These are phyloP conservation scores for Prunus davidiana DNA, from an alignment of 306 rosid genomes.

Conservation along the genomic window DNA sequence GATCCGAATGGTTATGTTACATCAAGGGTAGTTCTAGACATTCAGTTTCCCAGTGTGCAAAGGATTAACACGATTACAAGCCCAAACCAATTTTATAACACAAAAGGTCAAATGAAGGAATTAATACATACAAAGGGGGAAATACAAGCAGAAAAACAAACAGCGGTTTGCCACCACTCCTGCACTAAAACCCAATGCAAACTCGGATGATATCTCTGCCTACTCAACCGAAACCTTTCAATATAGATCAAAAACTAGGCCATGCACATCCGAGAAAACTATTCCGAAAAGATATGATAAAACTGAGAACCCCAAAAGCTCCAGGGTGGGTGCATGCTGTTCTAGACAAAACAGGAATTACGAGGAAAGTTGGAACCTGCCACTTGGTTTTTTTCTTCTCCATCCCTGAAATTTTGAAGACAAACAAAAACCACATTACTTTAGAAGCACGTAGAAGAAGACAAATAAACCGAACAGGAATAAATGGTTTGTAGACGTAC, in stretches of 20 bases:
- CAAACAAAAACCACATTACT: slow-evolving; percentile 14
- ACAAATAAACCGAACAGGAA: not conserved
- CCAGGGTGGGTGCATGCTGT: slow-evolving; percentile 29
- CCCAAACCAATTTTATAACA: slow-evolving; percentile 41
- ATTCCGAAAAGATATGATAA: slow-evolving; percentile 34
- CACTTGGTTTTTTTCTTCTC: slow-evolving; percentile 86
- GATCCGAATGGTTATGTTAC: slow-evolving; percentile 48
- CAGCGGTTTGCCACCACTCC: slow-evolving; percentile 30
- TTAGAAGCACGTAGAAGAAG: not conserved
- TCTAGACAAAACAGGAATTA: slow-evolving; percentile 42
- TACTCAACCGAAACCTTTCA: slow-evolving; percentile 39
- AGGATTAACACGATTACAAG: slow-evolving; percentile 38
- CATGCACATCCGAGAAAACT: slow-evolving; percentile 38
- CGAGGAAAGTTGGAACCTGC: slow-evolving; percentile 91
- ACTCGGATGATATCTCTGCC: slow-evolving; percentile 40
- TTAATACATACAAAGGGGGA: slow-evolving; percentile 53
- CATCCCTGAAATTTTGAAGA: slow-evolving; percentile 67
- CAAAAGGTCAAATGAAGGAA: slow-evolving; percentile 41
- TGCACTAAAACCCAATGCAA: slow-evolving; percentile 31
- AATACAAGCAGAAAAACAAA: slow-evolving; percentile 20
- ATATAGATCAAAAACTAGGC: slow-evolving; percentile 44
- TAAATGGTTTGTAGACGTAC: slow-evolving; percentile 47
- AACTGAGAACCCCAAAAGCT: slow-evolving; percentile 27
- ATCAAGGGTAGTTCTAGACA: slow-evolving; percentile 28
- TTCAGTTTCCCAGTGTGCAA: slow-evolving; percentile 25